A percentile compares a stretch with the other conserved stretches of the same genome.
phyloP scores from a whole-genome alignment of 495 filamentous ascomycete genomes.

The Penicillium longicatenatum region DNA sequence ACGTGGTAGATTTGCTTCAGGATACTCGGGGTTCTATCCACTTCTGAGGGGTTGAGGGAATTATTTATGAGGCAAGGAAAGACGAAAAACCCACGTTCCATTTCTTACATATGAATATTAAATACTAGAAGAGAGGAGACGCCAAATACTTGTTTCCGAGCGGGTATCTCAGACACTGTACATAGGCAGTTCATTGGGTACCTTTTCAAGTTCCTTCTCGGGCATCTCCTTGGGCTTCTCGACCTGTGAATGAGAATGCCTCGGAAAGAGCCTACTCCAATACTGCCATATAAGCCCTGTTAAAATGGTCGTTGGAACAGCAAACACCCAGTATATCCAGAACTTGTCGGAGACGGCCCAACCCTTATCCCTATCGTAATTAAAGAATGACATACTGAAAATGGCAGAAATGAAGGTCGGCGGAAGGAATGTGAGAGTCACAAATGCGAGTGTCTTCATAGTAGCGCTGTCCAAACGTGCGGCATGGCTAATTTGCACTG shows the following conservation, averaged over 20 bases:
- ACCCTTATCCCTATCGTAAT: slow-evolving; percentile 20
- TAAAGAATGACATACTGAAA: slow-evolving; percentile 42
- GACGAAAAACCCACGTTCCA: no score
- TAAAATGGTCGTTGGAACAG: slow-evolving; percentile 31
- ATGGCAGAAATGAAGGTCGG: slow-evolving; percentile 42
- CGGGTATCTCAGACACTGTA: not conserved
- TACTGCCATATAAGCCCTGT: slow-evolving; percentile 25
- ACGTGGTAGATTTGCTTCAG: not conserved
- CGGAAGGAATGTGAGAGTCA: slow-evolving; percentile 39
- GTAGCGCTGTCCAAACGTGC: slow-evolving; percentile 38
- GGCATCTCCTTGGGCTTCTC: not conserved
- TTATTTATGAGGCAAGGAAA: not conserved
- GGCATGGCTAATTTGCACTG: slow-evolving; percentile 36
- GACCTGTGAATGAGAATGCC: not conserved
- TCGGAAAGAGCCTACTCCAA: slow-evolving; percentile 23
- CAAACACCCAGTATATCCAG: slow-evolving; percentile 42
- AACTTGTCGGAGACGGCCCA: slow-evolving; percentile 34
- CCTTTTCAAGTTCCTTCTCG: no score
- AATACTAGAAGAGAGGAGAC: no score
- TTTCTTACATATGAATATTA: not conserved
- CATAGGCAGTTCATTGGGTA: not conserved
- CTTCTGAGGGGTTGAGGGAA: not conserved
- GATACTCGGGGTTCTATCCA: not conserved
- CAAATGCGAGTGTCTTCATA: slow-evolving; percentile 37
- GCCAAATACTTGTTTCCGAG: no score